Evolutionary conservation across 1,284 basidiomycete genomes (phyloP).

Genomic region (Sporisorium iseilematis-ciliati): DNA sequence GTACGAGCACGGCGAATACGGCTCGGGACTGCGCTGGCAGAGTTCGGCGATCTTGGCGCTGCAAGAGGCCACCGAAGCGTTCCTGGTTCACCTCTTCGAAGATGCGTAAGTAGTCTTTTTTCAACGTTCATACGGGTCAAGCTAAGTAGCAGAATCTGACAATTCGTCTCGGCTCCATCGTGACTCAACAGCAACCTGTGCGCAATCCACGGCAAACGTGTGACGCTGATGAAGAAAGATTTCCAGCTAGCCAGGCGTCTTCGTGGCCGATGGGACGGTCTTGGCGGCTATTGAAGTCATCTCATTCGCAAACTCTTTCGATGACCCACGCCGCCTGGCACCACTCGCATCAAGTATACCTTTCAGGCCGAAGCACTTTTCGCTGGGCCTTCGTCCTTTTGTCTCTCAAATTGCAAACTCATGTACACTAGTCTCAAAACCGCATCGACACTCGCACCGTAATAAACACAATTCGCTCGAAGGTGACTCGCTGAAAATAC

Average conservation of each 20-base stretch:
- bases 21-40: slow-evolving; percentile 67
- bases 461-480: neutral
- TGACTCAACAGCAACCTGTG: slow-evolving; percentile 62
- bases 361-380: neutral
- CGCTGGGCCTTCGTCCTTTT: neutral
- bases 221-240: slow-evolving; percentile 69
- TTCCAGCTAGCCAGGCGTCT: slow-evolving; percentile 68
- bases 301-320: no score
- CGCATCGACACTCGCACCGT: slow-evolving; percentile 4
- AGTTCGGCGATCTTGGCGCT: slow-evolving; percentile 67
- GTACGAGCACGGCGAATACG: slow-evolving; percentile 60
- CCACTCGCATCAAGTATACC: slow-evolving; percentile 2
- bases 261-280: slow-evolving; percentile 68
- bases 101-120: slow-evolving; percentile 62
- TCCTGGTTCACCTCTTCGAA: slow-evolving; percentile 68
- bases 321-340: neutral
- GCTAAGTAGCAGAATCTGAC: neutral
- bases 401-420: slow-evolving; percentile 1
- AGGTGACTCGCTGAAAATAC: neutral
- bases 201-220: slow-evolving; percentile 67
- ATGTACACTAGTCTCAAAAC: slow-evolving; percentile 8
- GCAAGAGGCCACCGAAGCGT: slow-evolving; percentile 69
- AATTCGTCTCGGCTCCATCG: neutral
- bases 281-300: slow-evolving; percentile 52
- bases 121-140: neutral